phyloP scores from a whole-genome alignment of 2,329 filamentous ascomycete species.

The Davidsoniella australis region DNA sequence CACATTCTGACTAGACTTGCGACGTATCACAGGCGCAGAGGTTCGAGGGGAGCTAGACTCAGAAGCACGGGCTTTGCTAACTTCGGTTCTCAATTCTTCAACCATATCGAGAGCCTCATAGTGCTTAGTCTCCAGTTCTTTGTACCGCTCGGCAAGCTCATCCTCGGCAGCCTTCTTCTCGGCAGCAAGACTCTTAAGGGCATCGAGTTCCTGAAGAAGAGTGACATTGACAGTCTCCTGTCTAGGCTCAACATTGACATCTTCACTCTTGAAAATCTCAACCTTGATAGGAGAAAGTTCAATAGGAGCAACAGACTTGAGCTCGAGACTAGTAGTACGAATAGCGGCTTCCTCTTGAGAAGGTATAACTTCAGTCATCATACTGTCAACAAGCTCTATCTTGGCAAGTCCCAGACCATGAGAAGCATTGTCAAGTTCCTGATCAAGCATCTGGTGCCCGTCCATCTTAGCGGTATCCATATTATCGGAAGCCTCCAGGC shows the following conservation, averaged over 20 bases:
- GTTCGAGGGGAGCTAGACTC: constrained; percentile 45
- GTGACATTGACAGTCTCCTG: constrained; percentile 21
- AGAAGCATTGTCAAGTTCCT: background rate
- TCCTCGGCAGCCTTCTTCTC: constrained; percentile 64
- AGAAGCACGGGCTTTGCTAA: constrained; percentile 55
- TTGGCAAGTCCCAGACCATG: background rate
- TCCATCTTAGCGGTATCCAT: constrained; percentile 26
- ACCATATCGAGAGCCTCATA: constrained; percentile 68
- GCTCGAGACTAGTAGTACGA: background rate
- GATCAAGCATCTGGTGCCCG: constrained; percentile 5
- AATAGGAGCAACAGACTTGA: constrained; percentile 6
- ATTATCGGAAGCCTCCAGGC: constrained; percentile 34
- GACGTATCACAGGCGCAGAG: constrained; percentile 64
- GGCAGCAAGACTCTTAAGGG: constrained; percentile 49
- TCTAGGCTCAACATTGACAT: background rate
- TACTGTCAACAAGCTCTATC: constrained; percentile 8
- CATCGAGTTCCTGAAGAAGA: constrained; percentile 49
- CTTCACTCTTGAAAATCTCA: constrained; percentile 1
- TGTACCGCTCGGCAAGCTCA: constrained; percentile 60
- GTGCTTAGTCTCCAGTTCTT: constrained; percentile 68
- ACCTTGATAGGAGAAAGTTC: constrained; percentile 1
- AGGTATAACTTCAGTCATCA: constrained; percentile 9
- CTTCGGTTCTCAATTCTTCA: constrained; percentile 76
- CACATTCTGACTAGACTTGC: constrained; percentile 83
- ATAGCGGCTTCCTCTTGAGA: constrained; percentile 1